Percentiles rank a stretch among this genome's conserved stretches.
Evolutionary conservation across 805 yeast genomes (phyloP).

Genomic region (Wickerhamia fluorescens): DNA sequence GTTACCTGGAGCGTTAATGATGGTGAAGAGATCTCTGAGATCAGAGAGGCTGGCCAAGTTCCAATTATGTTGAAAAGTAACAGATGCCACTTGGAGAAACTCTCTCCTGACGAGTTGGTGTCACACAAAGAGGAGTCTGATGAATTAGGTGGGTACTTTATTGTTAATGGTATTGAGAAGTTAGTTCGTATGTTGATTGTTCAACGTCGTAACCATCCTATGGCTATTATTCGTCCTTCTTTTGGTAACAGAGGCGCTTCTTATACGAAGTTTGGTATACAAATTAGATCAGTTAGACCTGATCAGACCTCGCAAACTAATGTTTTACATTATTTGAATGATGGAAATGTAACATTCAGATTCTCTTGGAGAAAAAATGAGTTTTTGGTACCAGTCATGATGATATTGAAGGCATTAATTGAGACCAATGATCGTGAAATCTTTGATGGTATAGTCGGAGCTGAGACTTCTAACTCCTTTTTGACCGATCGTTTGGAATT

Average conservation of each 20-base stretch:
- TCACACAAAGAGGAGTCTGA: constrained; percentile 81
- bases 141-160: constrained; percentile 94
- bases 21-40: constrained; percentile 73
- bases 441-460: constrained; percentile 92
- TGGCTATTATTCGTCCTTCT: constrained; percentile 95
- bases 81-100: constrained; percentile 81
- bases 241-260: constrained; percentile 90
- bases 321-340: constrained; percentile 90
- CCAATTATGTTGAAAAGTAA: constrained; percentile 90
- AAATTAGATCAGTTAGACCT: constrained; percentile 88
- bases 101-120: constrained; percentile 80
- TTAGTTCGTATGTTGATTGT: constrained; percentile 95
- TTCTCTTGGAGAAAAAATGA: constrained; percentile 97
- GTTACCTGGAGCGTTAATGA: constrained; percentile 83
- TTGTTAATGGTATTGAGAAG: constrained; percentile 95
- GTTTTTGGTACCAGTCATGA: constrained; percentile 85
- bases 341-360: constrained; percentile 94
- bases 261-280: constrained; percentile 86
- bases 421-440: constrained; percentile 93
- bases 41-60: constrained; percentile 84
- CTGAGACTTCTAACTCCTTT: constrained; percentile 81
- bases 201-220: constrained; percentile 95
- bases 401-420: constrained; percentile 83
- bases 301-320: constrained; percentile 98
- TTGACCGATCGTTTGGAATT: constrained; percentile 96